Evolutionary conservation across 2,329 filamentous ascomycete genomes (phyloP).

Genomic region (Stemphylium vesicarium): DNA sequence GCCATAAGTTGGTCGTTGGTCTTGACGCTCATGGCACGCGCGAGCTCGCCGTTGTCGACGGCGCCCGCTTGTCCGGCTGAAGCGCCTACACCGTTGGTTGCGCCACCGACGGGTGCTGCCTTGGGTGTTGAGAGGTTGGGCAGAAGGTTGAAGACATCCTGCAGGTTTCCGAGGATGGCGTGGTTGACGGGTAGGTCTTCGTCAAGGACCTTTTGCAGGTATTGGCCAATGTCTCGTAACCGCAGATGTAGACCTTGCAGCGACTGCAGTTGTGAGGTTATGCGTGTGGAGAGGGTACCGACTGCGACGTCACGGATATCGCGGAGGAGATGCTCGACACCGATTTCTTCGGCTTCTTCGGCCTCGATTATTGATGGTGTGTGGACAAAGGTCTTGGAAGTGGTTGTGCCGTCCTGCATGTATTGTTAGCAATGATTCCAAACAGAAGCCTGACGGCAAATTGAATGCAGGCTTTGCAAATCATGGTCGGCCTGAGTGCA

Average conservation of each 20-base stretch:
- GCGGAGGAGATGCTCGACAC: constrained; percentile 94
- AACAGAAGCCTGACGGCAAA: not conserved
- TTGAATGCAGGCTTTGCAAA: not conserved
- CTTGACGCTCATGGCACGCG: constrained; percentile 98
- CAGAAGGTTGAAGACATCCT: constrained; percentile 98
- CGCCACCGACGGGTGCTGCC: constrained; percentile 59
- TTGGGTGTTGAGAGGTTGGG: constrained; percentile 90
- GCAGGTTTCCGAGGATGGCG: constrained; percentile 95
- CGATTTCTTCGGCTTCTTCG: constrained; percentile 98
- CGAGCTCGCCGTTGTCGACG: constrained; percentile 79
- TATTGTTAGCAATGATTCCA: not conserved
- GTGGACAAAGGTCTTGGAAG: constrained; percentile 96
- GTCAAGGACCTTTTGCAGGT: constrained; percentile 94
- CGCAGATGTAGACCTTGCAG: constrained; percentile 94
- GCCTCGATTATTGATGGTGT: constrained; percentile 98
- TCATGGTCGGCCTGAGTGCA: constrained; percentile 18
- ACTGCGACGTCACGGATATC: constrained; percentile 98
- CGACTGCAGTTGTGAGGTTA: constrained; percentile 97
- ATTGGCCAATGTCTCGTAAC: constrained; percentile 91
- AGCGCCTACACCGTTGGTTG: constrained; percentile 57
- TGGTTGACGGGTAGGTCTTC: constrained; percentile 95
- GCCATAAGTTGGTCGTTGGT: constrained; percentile 99
- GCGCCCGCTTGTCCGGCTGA: constrained; percentile 53
- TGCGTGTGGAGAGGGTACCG: constrained; percentile 92
- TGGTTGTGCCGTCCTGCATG: constrained; percentile 89